Evolutionary conservation across 108 stramenopile genomes (phyloP).

Genomic region (Chaetoceros tenuissimus): DNA sequence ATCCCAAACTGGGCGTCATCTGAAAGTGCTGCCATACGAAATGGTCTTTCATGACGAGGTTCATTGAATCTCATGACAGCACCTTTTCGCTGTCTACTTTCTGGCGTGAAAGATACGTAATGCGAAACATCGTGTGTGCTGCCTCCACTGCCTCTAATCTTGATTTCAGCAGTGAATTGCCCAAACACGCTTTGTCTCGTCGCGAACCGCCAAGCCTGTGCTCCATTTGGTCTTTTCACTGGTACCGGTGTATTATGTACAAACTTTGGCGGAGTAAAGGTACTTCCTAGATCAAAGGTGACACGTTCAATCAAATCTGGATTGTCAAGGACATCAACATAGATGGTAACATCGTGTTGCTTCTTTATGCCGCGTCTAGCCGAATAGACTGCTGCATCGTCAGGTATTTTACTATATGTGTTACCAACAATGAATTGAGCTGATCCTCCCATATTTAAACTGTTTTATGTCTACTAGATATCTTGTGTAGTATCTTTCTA

Average conservation of each 20-base stretch:
- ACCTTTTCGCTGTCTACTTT: neutral
- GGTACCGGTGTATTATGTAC: slow-evolving; percentile 32
- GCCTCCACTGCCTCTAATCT: slow-evolving; percentile 40
- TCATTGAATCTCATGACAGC: slow-evolving; percentile 14
- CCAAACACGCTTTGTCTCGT: neutral
- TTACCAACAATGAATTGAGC: no score
- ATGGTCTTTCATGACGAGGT: slow-evolving; percentile 10
- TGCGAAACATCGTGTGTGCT: slow-evolving; percentile 6
- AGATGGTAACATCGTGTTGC: slow-evolving; percentile 38
- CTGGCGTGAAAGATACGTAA: slow-evolving; percentile 8
- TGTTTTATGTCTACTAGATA: no score
- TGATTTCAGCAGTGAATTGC: slow-evolving; percentile 24
- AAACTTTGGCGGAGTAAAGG: slow-evolving; percentile 16
- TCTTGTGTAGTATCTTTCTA: no score
- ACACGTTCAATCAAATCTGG: slow-evolving; percentile 41
- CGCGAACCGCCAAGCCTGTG: slow-evolving; percentile 4
- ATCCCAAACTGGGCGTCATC: slow-evolving; percentile 20
- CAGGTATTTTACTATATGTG: slow-evolving; percentile 28
- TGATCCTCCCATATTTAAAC: no score
- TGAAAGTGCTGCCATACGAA: slow-evolving; percentile 22
- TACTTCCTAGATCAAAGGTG: slow-evolving; percentile 34
- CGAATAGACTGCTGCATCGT: slow-evolving; percentile 12
- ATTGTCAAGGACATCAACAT: slow-evolving; percentile 38
- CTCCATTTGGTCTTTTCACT: slow-evolving; percentile 5
- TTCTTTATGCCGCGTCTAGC: slow-evolving; percentile 15